phyloP scores from a whole-genome alignment of 2,329 filamentous ascomycete genomes.

The Colletotrichum shisoi region DNA sequence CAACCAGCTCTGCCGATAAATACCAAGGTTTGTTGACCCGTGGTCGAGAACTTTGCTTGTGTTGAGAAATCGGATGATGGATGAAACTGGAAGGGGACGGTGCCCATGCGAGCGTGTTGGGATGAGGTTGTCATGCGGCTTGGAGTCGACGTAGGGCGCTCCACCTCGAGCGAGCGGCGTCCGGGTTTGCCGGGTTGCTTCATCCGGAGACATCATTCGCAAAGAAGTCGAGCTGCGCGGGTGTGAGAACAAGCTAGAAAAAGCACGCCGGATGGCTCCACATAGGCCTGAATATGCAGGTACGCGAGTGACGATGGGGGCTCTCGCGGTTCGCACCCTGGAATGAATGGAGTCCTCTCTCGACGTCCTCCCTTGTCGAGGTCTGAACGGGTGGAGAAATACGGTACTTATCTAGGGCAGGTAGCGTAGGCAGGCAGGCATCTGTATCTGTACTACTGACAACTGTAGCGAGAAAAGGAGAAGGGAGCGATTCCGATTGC shows the following conservation, averaged over 20 bases:
- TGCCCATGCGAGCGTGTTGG: neutral
- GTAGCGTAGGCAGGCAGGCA: no score
- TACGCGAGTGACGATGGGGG: neutral
- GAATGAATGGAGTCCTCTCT: neutral
- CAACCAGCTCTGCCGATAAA: no score
- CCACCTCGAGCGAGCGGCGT: neutral
- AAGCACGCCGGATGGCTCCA: neutral
- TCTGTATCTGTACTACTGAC: no score
- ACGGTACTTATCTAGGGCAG: no score
- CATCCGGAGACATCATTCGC: neutral
- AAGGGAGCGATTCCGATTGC: slow-evolving; percentile 22
- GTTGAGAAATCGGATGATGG: no score
- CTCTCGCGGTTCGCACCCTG: slow-evolving; percentile 1
- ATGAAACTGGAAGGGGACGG: neutral
- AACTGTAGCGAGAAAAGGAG: neutral
- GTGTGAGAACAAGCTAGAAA: neutral
- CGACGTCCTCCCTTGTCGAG: neutral
- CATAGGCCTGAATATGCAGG: slow-evolving; percentile 10
- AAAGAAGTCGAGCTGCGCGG: no score
- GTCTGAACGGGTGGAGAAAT: neutral
- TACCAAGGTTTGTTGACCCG: no score
- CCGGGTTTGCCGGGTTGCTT: neutral
- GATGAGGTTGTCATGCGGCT: neutral
- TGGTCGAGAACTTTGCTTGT: no score
- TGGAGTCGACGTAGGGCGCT: neutral